Evolutionary conservation across 2,329 filamentous ascomycete genomes (phyloP).

Genomic region (Ophiostoma pallidulum): DNA sequence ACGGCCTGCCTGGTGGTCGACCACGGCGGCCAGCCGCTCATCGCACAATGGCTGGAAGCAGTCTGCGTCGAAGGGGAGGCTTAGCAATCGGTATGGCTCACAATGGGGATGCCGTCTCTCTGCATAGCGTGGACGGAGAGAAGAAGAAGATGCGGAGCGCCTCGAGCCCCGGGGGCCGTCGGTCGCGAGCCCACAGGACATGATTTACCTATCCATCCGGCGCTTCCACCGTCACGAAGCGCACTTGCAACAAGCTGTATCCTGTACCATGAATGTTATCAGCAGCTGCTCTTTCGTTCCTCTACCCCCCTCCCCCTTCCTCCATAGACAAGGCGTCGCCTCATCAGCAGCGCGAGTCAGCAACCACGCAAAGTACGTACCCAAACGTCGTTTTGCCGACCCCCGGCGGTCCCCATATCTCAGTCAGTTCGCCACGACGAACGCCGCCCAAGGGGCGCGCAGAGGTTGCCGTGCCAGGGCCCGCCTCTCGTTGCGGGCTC

Average conservation of each 20-base stretch:
- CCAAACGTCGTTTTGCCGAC: slow-evolving; percentile 76
- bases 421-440: slow-evolving; percentile 66
- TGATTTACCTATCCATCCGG: slow-evolving; percentile 85
- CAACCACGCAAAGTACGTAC: slow-evolving; percentile 39
- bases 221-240: slow-evolving; percentile 49
- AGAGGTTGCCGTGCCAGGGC: background rate
- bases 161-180: too few relatives aligned
- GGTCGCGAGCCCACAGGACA: too few relatives aligned
- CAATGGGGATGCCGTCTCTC: too few relatives aligned
- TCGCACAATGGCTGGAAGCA: slow-evolving; percentile 37
- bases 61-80: too few relatives aligned
- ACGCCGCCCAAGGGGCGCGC: slow-evolving; percentile 43
- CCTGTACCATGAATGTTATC: slow-evolving; percentile 8
- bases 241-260: slow-evolving; percentile 55
- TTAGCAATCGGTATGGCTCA: too few relatives aligned
- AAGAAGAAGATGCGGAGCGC: too few relatives aligned
- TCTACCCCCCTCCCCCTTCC: too few relatives aligned
- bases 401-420: slow-evolving; percentile 81
- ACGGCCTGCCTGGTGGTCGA: slow-evolving; percentile 14
- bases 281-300: too few relatives aligned
- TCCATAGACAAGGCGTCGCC: too few relatives aligned
- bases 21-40: slow-evolving; percentile 25
- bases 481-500: too few relatives aligned
- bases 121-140: too few relatives aligned
- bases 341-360: too few relatives aligned